phyloP scores from a whole-genome alignment of 2,329 filamentous ascomycete genomes.

The Herpotrichia juniperi region DNA sequence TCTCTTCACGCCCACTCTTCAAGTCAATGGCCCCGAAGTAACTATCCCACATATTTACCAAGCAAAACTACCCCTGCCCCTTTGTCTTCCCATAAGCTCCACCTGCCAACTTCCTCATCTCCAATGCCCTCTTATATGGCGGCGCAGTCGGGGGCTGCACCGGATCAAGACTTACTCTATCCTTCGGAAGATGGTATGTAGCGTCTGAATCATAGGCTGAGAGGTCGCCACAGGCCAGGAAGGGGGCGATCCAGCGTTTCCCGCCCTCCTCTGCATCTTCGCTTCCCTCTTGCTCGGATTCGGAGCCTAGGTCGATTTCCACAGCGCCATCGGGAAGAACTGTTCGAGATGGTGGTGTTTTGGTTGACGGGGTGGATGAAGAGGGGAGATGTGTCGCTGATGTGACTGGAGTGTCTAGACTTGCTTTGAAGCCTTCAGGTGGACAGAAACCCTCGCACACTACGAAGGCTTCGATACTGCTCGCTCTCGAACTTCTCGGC shows the following conservation, averaged over 20 bases:
- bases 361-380: too few species aligned
- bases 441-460: constrained; percentile 90
- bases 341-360: constrained; percentile 29
- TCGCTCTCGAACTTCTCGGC: constrained; percentile 90
- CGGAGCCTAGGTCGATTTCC: constrained; percentile 55
- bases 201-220: constrained; percentile 96
- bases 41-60: too few species aligned
- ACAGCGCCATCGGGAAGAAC: constrained; percentile 54
- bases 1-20: too few species aligned
- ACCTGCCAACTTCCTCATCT: constrained; percentile 77
- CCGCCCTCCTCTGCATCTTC: constrained; percentile 50
- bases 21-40: too few species aligned
- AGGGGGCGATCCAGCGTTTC: constrained; percentile 86
- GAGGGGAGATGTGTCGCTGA: constrained; percentile 64
- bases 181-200: constrained; percentile 86
- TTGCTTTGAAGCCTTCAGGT: constrained; percentile 76
- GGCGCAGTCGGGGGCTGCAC: constrained; percentile 95
- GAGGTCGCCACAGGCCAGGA: constrained; percentile 95
- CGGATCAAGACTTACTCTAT: constrained; percentile 85
- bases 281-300: constrained; percentile 41
- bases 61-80: constrained; percentile 15
- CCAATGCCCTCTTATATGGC: constrained; percentile 89
- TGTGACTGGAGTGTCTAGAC: constrained; percentile 76
- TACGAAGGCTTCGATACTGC: constrained; percentile 95
- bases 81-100: constrained; percentile 79